A percentile compares a stretch with the other conserved stretches of the same genome.
Evolutionary conservation across 2,329 filamentous ascomycete genomes (phyloP).

Genomic region (Colletotrichum australisinense): DNA sequence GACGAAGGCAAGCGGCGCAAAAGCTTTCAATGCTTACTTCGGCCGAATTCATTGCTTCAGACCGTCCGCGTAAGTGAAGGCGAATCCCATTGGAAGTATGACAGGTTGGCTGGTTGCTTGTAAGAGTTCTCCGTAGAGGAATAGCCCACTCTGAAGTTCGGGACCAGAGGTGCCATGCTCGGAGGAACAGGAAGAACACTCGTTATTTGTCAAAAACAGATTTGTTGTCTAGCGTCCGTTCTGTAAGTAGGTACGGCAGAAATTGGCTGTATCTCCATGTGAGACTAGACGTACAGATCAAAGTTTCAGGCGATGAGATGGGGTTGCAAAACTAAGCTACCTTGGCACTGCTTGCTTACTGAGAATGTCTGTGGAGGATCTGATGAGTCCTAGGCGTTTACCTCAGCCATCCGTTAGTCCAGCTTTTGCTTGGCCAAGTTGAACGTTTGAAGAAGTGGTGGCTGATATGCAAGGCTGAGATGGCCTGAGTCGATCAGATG

Average conservation of each 20-base stretch:
- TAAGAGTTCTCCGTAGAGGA: background rate
- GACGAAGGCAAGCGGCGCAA: background rate
- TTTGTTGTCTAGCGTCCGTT: background rate
- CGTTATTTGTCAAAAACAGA: background rate
- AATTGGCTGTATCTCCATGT: background rate
- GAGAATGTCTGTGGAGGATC: background rate
- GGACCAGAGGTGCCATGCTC: background rate
- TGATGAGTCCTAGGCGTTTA: background rate
- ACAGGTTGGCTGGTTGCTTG: background rate
- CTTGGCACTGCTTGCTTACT: background rate
- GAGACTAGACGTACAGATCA: background rate
- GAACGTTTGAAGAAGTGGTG: background rate
- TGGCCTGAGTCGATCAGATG: background rate
- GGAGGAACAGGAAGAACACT: background rate
- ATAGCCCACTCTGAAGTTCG: background rate
- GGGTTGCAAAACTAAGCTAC: background rate
- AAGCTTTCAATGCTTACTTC: constrained; percentile 3
- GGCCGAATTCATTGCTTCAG: constrained; percentile 1
- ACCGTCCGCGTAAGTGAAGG: background rate
- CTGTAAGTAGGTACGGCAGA: too few relatives aligned
- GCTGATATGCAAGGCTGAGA: background rate
- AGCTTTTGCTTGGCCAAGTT: background rate
- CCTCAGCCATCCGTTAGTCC: background rate
- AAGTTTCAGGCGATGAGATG: background rate
- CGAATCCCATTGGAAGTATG: background rate